phyloP scores from a whole-genome alignment of 345 rosid genomes.

The Crucihimalaya himalaica region DNA sequence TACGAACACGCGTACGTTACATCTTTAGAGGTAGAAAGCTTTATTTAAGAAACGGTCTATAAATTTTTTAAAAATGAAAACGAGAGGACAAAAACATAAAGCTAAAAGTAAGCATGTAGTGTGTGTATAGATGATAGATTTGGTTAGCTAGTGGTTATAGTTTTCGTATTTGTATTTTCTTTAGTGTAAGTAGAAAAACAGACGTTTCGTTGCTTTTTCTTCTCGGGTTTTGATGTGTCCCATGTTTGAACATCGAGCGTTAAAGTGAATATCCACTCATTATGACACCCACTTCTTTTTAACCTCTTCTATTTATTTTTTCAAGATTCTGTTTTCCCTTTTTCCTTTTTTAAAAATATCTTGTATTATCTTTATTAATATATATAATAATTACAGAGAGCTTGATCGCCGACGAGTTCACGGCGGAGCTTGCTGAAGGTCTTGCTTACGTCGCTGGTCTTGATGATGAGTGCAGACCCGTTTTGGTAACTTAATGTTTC shows the following conservation, averaged over 20 bases:
- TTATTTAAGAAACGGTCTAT: conserved; percentile 18
- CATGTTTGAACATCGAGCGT: conserved; percentile 48
- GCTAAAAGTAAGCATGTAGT: conserved; percentile 25
- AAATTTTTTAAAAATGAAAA: not conserved
- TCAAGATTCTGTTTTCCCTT: conserved; percentile 35
- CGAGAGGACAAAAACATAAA: conserved; percentile 27
- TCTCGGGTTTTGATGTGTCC: conserved; percentile 42
- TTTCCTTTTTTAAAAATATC: not conserved
- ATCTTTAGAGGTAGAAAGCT: conserved; percentile 2
- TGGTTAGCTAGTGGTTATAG: conserved; percentile 13
- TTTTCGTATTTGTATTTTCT: conserved; percentile 8
- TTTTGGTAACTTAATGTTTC: conserved; percentile 55
- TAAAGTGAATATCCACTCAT: conserved; percentile 47
- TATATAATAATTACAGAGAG: conserved; percentile 45
- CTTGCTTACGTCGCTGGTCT: conserved; percentile 90
- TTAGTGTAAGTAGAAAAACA: conserved; percentile 19
- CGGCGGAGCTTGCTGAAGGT: conserved; percentile 87
- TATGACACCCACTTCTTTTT: conserved; percentile 40
- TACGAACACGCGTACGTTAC: conserved; percentile 10
- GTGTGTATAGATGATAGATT: not conserved
- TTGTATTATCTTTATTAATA: not conserved
- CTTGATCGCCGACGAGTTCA: conserved; percentile 98
- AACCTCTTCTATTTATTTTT: conserved; percentile 31
- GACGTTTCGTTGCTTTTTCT: conserved; percentile 27
- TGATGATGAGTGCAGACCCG: conserved; percentile 92